These are phyloP conservation scores for Acanthamoeba sp. DNA, from an alignment of 208 protist genomes.

Conservation along the genomic window DNA sequence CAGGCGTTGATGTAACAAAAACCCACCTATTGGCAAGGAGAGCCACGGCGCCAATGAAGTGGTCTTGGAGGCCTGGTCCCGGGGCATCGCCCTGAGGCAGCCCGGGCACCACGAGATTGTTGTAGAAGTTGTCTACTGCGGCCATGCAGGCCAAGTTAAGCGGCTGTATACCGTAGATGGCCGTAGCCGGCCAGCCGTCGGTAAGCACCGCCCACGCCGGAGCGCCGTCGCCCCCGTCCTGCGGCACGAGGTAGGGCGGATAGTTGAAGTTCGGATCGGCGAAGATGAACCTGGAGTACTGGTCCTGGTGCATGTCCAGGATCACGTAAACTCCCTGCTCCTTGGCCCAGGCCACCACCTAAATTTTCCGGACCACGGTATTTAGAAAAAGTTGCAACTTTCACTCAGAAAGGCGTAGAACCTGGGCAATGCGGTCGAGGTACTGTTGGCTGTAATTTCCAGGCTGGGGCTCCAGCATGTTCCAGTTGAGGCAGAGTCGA, in stretches of 20 bases:
- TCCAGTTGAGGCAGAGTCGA: constrained; percentile 21
- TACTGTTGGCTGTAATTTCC: constrained; percentile 24
- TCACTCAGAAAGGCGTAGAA: not conserved
- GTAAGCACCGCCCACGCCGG: not conserved
- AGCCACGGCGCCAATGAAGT: constrained; percentile 7
- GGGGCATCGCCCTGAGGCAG: constrained; percentile 22
- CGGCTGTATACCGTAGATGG: not conserved
- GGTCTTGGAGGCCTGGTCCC: constrained; percentile 17
- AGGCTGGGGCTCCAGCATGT: not conserved
- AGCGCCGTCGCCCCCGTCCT: not conserved
- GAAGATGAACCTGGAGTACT: constrained; percentile 33
- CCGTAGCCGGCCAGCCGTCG: not conserved
- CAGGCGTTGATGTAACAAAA: not conserved
- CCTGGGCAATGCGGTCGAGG: constrained; percentile 20
- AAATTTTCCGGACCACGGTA: not conserved
- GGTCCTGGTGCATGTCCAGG: constrained; percentile 56
- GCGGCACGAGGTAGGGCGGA: not conserved
- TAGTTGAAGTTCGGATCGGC: not conserved
- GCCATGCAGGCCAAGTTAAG: constrained; percentile 19
- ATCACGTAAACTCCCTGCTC: not conserved
- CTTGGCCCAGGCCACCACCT: constrained; percentile 17
- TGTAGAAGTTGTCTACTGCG: constrained; percentile 14
- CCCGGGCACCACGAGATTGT: not conserved
- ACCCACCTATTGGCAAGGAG: not conserved
- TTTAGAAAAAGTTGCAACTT: no score